Conservation (phyloP, 306 rosid species). For the Lathyrus oleraceus region DNA sequence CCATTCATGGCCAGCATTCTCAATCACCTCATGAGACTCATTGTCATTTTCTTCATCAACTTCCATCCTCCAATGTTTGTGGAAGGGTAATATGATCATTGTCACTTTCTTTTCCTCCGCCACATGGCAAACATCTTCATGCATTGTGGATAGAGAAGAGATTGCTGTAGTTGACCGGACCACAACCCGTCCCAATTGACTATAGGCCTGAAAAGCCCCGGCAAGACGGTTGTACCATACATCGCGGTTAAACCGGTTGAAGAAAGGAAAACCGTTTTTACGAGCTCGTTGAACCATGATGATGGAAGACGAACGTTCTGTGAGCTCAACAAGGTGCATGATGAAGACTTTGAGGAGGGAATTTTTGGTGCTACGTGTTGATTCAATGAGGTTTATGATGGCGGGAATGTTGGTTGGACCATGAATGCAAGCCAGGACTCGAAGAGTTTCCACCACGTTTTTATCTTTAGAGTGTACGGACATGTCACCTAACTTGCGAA, state of each 20-base stretch:
- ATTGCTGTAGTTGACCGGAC: conserved; percentile 70
- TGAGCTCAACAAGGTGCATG: conserved; percentile 80
- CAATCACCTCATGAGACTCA: conserved; percentile 29
- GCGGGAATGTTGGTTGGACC: conserved; percentile 62
- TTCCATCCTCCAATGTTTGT: conserved; percentile 56
- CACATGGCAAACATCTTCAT: conserved; percentile 74
- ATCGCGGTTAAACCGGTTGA: conserved; percentile 42
- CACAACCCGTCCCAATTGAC: conserved; percentile 59
- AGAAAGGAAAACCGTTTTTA: conserved; percentile 74
- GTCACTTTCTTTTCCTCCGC: conserved; percentile 71
- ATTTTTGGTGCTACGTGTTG: conserved; percentile 51
- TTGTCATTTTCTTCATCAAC: not conserved
- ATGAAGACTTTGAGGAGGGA: conserved; percentile 60
- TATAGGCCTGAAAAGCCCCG: conserved; percentile 60
- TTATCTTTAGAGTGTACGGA: conserved; percentile 23
- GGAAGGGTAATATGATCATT: conserved; percentile 73
- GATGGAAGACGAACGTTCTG: conserved; percentile 79
- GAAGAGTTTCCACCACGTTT: conserved; percentile 38
- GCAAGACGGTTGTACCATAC: conserved; percentile 52
- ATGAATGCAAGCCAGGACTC: conserved; percentile 73
- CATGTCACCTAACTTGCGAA: conserved; percentile 54
- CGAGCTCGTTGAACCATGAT: conserved; percentile 61
- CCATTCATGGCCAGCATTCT: conserved; percentile 70
- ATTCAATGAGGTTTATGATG: conserved; percentile 56
- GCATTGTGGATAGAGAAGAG: conserved; percentile 71